Conservation (phyloP, 805 yeast genomes). For the Blastobotrys robertii region DNA sequence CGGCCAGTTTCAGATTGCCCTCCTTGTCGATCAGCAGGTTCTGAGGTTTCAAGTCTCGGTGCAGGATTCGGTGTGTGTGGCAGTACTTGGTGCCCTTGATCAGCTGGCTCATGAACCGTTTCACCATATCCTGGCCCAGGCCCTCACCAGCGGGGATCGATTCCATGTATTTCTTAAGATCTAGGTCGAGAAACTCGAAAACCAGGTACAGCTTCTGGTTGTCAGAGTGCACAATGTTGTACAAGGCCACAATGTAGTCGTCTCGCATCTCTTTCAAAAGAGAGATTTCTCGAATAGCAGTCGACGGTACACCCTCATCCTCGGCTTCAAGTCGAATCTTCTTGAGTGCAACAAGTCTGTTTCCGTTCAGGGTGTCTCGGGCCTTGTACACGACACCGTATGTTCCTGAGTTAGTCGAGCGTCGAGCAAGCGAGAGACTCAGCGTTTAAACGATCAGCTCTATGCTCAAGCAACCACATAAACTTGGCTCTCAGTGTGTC, state of each 20-base stretch:
- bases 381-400: slow-evolving; percentile 98
- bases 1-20: slow-evolving; percentile 84
- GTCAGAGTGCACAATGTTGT: slow-evolving; percentile 92
- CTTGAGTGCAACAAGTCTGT: slow-evolving; percentile 90
- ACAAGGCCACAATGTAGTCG: slow-evolving; percentile 83
- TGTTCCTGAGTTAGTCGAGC: slow-evolving; percentile 50
- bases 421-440: too few species aligned
- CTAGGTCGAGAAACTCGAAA: slow-evolving; percentile 88
- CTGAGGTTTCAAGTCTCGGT: slow-evolving; percentile 95
- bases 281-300: slow-evolving; percentile 95
- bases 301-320: slow-evolving; percentile 97
- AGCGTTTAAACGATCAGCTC: too few species aligned
- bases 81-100: slow-evolving; percentile 87
- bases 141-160: slow-evolving; percentile 85
- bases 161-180: slow-evolving; percentile 95
- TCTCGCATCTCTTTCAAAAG: slow-evolving; percentile 87
- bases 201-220: slow-evolving; percentile 86
- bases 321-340: slow-evolving; percentile 93
- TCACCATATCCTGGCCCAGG: slow-evolving; percentile 81
- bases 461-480: too few species aligned
- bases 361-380: slow-evolving; percentile 75
- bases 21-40: slow-evolving; percentile 89
- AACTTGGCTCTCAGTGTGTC: too few species aligned
- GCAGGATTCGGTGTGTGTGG: slow-evolving; percentile 88
- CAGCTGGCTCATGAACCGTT: slow-evolving; percentile 85